phyloP scores from a whole-genome alignment of 371 early-diverging fungal species.

The Batkoa obscura region DNA sequence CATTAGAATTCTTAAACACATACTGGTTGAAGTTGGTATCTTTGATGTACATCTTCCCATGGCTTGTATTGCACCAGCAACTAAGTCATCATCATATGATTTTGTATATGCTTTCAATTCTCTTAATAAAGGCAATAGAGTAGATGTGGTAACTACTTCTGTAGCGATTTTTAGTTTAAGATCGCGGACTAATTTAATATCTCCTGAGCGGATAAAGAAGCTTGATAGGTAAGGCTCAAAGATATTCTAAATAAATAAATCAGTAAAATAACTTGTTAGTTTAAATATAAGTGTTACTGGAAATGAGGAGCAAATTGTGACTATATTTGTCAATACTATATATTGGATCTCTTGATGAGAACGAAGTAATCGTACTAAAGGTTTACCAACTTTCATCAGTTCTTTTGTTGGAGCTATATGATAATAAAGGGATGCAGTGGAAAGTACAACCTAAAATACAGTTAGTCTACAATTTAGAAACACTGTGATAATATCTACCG shows the following conservation, averaged over 20 bases:
- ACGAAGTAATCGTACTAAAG: conserved; percentile 56
- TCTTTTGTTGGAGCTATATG: conserved; percentile 49
- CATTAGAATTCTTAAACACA: conserved; percentile 36
- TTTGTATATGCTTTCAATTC: conserved; percentile 20
- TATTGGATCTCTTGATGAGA: conserved; percentile 55
- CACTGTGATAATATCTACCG: conserved; percentile 22
- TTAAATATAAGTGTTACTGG: conserved; percentile 24
- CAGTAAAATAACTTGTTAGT: not conserved
- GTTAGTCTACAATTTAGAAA: not conserved
- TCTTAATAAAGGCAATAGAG: conserved; percentile 12
- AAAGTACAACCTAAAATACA: conserved; percentile 45
- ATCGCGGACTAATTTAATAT: conserved; percentile 54
- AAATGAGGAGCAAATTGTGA: conserved; percentile 40
- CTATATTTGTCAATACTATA: conserved; percentile 56
- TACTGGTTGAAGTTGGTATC: conserved; percentile 37
- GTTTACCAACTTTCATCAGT: conserved; percentile 37
- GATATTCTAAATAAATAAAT: conserved; percentile 20
- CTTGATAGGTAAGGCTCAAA: conserved; percentile 49
- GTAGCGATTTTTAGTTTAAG: conserved; percentile 72
- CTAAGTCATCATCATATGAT: conserved; percentile 27
- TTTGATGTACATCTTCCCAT: conserved; percentile 43
- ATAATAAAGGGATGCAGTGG: conserved; percentile 46
- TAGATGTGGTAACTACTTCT: conserved; percentile 19
- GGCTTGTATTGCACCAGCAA: conserved; percentile 46
- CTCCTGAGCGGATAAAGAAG: conserved; percentile 65